phyloP scores from a whole-genome alignment of 257 asterid genomes.

The Rauvolfia tetraphylla region DNA sequence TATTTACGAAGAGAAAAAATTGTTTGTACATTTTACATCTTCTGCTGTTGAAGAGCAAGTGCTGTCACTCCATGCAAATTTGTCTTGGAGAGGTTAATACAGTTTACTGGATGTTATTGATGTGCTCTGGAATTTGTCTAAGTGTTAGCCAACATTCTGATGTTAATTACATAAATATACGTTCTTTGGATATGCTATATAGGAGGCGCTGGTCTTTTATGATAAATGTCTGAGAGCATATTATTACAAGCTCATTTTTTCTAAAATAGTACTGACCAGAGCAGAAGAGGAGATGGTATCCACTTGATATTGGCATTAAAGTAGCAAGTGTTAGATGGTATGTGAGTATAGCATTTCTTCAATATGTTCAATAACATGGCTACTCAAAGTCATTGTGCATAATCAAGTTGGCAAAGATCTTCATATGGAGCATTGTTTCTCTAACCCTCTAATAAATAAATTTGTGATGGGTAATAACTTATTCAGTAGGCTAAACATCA shows the following conservation, averaged over 20 bases:
- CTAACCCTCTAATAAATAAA: background rate
- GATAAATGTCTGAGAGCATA: background rate
- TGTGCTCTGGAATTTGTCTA: background rate
- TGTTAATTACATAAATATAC: too few relatives aligned
- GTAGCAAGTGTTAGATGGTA: background rate
- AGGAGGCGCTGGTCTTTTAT: too few relatives aligned
- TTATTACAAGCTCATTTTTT: background rate
- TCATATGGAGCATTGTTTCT: background rate
- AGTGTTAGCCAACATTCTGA: background rate
- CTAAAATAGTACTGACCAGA: background rate
- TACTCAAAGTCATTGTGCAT: background rate
- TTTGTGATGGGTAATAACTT: background rate
- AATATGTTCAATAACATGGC: background rate
- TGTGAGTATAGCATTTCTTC: background rate
- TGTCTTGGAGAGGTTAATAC: background rate
- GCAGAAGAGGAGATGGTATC: background rate
- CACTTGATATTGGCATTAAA: background rate
- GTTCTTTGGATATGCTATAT: background rate
- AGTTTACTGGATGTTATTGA: background rate
- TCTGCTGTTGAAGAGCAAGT: background rate
- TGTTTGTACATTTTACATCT: background rate
- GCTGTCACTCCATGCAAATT: background rate
- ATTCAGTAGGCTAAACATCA: background rate
- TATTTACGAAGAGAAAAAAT: background rate
- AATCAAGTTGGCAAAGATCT: background rate